Evolutionary conservation across 805 yeast genomes (phyloP).

Genomic region (Yamadazyma ubonensis): DNA sequence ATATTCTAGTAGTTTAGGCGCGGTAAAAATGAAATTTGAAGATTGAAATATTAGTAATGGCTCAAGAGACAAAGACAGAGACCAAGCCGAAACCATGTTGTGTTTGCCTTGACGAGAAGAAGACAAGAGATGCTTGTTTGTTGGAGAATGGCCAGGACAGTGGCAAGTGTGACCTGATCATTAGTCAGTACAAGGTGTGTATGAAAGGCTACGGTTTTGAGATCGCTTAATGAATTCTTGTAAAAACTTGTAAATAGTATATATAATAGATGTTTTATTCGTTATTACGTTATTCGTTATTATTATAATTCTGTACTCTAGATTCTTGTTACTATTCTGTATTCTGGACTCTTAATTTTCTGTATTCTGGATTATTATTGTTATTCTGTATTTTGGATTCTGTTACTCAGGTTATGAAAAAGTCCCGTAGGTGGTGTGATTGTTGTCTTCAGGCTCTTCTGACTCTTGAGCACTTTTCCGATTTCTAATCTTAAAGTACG

Average conservation of each 20-base stretch:
- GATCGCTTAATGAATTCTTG: conserved; percentile 18
- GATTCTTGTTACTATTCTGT: no score
- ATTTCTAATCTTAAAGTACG: conserved; percentile 14
- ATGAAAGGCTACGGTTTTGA: conserved; percentile 92
- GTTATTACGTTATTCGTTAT: no score
- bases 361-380: no score
- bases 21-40: not conserved
- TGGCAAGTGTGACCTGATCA: conserved; percentile 72
- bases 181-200: conserved; percentile 74
- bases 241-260: conserved; percentile 1
- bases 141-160: conserved; percentile 79
- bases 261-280: no score
- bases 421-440: no score
- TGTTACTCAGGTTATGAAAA: no score
- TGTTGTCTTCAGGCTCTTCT: no score
- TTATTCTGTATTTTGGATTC: no score
- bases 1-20: not conserved
- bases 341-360: no score
- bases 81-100: conserved; percentile 90
- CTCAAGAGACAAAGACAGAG: conserved; percentile 25
- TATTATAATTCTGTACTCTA: no score
- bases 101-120: conserved; percentile 84
- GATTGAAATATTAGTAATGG: conserved; percentile 6
- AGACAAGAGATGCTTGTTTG: conserved; percentile 82
- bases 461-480: not conserved